Conservation (phyloP, 345 rosid species). For the Eucalyptus regnans region DNA sequence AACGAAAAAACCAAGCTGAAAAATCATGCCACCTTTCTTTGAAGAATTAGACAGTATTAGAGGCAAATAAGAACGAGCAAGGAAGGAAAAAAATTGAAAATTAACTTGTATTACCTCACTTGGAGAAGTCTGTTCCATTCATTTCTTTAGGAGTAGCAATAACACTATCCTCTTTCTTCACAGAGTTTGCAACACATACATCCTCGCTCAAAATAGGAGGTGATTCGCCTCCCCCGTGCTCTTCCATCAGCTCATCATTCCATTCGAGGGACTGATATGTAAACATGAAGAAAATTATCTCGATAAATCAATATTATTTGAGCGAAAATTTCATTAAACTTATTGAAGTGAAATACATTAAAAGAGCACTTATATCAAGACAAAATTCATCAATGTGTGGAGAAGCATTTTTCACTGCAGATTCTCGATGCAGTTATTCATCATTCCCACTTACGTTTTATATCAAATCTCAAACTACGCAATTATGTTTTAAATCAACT, state of each 20-base stretch:
- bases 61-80: background rate
- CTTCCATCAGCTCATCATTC: slow-evolving; percentile 81
- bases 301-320: background rate
- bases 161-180: slow-evolving; percentile 52
- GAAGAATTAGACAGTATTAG: background rate
- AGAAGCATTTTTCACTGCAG: background rate
- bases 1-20: background rate
- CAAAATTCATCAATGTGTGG: background rate
- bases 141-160: slow-evolving; percentile 52
- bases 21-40: background rate
- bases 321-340: background rate
- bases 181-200: slow-evolving; percentile 37
- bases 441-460: background rate
- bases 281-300: background rate
- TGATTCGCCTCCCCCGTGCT: slow-evolving; percentile 56
- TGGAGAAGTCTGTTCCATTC: slow-evolving; percentile 98
- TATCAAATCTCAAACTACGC: background rate
- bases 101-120: slow-evolving; percentile 37
- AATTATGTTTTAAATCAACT: background rate
- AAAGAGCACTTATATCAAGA: background rate
- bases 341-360: background rate
- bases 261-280: slow-evolving; percentile 61
- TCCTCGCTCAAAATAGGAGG: slow-evolving; percentile 45
- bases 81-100: background rate
- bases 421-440: background rate